Conservation (phyloP, 2,329 filamentous ascomycete genomes). For the Harringtonia aguacate region DNA sequence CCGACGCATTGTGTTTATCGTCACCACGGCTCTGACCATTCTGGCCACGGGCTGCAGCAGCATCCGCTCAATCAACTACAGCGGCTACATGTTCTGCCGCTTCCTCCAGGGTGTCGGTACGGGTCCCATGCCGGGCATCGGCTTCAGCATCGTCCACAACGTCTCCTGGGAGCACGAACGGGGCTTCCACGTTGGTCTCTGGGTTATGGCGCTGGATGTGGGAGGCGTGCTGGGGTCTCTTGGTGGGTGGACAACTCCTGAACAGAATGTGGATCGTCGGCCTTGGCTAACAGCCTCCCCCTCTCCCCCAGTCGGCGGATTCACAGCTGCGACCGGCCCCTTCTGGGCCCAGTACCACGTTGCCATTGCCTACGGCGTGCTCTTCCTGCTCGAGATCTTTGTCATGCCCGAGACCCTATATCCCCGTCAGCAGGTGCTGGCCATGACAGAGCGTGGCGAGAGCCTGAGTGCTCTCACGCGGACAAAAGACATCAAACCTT, state of each 20-base stretch:
- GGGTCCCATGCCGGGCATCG: neutral
- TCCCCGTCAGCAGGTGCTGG: neutral
- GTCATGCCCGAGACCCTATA: constrained; percentile 1
- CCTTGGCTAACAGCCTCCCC: too few relatives aligned
- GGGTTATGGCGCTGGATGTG: constrained; percentile 1
- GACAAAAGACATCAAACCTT: neutral
- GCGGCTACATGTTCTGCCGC: constrained; percentile 1
- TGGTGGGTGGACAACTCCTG: too few relatives aligned
- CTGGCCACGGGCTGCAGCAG: constrained; percentile 2
- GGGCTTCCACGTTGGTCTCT: constrained; percentile 1
- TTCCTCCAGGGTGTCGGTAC: constrained; percentile 3
- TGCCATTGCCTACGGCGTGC: constrained; percentile 1
- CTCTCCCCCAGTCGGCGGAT: neutral
- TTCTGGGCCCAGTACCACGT: constrained; percentile 3
- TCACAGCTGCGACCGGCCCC: neutral
- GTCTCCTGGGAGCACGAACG: constrained; percentile 3
- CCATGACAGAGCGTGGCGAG: neutral
- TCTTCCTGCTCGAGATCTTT: neutral
- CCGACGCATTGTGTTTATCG: neutral
- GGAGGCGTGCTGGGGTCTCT: neutral
- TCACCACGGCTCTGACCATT: neutral
- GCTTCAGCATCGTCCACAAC: constrained; percentile 2
- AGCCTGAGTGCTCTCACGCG: neutral
- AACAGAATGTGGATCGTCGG: too few relatives aligned
- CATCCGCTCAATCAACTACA: neutral